Conservation (phyloP, 768 basidiomycete species). For the Amanita brunnescens region DNA sequence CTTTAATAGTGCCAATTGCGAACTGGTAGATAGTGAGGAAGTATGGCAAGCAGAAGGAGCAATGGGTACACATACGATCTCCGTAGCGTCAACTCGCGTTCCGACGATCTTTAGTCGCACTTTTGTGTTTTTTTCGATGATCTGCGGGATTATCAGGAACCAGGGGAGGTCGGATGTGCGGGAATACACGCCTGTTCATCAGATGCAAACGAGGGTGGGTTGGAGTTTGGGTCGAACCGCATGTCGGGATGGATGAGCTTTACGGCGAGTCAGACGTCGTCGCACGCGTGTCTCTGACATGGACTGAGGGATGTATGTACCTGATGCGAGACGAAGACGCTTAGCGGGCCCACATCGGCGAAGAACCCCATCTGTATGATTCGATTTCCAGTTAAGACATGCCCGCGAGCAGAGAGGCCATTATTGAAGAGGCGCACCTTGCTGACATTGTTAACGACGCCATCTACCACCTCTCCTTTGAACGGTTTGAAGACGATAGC, state of each 20-base stretch:
- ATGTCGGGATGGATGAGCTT: slow-evolving; percentile 93
- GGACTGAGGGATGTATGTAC: slow-evolving; percentile 33
- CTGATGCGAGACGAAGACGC: slow-evolving; percentile 94
- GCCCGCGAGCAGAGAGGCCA: too few species aligned
- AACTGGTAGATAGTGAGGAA: slow-evolving; percentile 43
- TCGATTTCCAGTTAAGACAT: not conserved
- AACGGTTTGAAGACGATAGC: slow-evolving; percentile 99
- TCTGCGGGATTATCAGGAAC: slow-evolving; percentile 32
- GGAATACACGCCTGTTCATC: slow-evolving; percentile 60
- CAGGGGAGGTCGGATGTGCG: not conserved
- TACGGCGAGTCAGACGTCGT: not conserved
- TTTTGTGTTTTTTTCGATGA: slow-evolving; percentile 89
- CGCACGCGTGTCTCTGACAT: not conserved
- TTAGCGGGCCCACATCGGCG: slow-evolving; percentile 89
- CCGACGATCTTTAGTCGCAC: slow-evolving; percentile 97
- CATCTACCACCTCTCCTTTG: slow-evolving; percentile 98
- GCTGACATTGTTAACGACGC: slow-evolving; percentile 89
- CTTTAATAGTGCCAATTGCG: slow-evolving; percentile 96
- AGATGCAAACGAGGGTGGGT: slow-evolving; percentile 93
- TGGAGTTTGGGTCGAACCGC: slow-evolving; percentile 91
- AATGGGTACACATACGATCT: slow-evolving; percentile 66
- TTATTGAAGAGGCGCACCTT: slow-evolving; percentile 45
- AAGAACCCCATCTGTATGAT: slow-evolving; percentile 92
- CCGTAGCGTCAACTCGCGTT: slow-evolving; percentile 93
- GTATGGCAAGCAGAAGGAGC: not conserved